Evolutionary conservation across 768 basidiomycete genomes (phyloP).

Genomic region (Mycena maculata): DNA sequence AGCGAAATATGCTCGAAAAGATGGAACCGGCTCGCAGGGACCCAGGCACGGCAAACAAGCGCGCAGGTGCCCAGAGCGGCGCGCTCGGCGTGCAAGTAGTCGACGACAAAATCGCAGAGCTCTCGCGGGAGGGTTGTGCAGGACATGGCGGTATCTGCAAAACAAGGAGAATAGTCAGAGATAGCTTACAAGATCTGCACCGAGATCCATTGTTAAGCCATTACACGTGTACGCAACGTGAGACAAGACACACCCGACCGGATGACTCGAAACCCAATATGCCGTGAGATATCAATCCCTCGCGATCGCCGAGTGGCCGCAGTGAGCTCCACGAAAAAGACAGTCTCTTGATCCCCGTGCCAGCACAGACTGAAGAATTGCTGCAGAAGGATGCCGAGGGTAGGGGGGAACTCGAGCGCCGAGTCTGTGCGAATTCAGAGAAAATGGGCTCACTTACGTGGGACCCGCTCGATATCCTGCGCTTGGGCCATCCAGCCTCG

Average conservation of each 20-base stretch:
- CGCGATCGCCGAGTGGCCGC: constrained; percentile 31
- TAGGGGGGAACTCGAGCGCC: not conserved
- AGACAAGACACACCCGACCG: not conserved
- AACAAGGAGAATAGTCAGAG: not conserved
- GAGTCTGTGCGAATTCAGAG: not conserved
- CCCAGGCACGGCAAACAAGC: constrained; percentile 32
- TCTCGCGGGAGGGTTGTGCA: constrained; percentile 14
- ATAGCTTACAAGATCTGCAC: not conserved
- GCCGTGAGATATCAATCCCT: constrained; percentile 1
- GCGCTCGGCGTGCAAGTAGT: constrained; percentile 23
- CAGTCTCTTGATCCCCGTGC: not conserved
- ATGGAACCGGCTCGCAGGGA: constrained; percentile 29
- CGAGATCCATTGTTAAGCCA: constrained; percentile 20
- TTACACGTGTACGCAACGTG: constrained; percentile 23
- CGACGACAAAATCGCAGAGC: constrained; percentile 32
- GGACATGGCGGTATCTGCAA: constrained; percentile 13
- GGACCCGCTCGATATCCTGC: not conserved
- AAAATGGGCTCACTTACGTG: not conserved
- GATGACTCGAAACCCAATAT: constrained; percentile 22
- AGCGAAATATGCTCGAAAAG: constrained; percentile 25
- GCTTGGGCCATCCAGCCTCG: constrained; percentile 8
- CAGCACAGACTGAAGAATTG: no score
- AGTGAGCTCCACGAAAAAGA: not conserved
- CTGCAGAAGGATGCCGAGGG: no score
- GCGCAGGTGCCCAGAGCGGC: constrained; percentile 15